Percentiles rank a stretch among this genome's conserved stretches.
Conservation (phyloP, 1,284 basidiomycete species). For the Heterobasidion parviporum region DNA sequence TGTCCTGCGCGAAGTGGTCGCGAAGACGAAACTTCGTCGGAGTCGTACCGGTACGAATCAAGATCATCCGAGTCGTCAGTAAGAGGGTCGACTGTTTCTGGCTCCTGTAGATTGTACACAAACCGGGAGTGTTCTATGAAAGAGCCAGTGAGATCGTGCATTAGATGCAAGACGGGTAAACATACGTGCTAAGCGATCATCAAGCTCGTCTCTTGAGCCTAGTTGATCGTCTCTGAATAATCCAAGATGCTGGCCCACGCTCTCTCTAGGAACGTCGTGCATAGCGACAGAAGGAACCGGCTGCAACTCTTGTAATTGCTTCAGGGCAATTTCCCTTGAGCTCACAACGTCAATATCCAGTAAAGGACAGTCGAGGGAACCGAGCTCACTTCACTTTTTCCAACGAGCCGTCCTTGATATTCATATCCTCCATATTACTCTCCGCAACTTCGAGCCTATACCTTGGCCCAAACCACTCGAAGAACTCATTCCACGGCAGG, state of each 20-base stretch:
- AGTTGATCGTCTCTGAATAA: constrained; percentile 36
- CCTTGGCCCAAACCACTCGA: constrained; percentile 96
- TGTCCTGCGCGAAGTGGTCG: constrained; percentile 18
- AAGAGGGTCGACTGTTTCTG: constrained; percentile 42
- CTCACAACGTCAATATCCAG: constrained; percentile 1
- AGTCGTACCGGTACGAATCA: constrained; percentile 17
- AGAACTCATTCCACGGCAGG: constrained; percentile 93
- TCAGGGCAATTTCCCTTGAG: constrained; percentile 59
- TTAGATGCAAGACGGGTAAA: constrained; percentile 5
- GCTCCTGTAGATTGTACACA: constrained; percentile 52
- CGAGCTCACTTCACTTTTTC: constrained; percentile 67
- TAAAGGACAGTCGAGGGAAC: background rate
- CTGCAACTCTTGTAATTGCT: constrained; percentile 71
- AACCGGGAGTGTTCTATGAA: constrained; percentile 52
- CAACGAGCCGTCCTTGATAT: constrained; percentile 75
- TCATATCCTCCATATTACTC: constrained; percentile 95
- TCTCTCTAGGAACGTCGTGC: constrained; percentile 74
- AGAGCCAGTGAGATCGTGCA: background rate
- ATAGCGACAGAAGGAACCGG: constrained; percentile 85
- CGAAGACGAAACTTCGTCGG: constrained; percentile 30
- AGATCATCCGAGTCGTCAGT: constrained; percentile 30
- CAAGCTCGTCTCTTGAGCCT: constrained; percentile 48
- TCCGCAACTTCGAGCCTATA: constrained; percentile 88
- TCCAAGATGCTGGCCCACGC: constrained; percentile 54
- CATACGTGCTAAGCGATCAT: constrained; percentile 64